Conservation (phyloP, 768 basidiomycete species). For the Tubosaeta sp. region DNA sequence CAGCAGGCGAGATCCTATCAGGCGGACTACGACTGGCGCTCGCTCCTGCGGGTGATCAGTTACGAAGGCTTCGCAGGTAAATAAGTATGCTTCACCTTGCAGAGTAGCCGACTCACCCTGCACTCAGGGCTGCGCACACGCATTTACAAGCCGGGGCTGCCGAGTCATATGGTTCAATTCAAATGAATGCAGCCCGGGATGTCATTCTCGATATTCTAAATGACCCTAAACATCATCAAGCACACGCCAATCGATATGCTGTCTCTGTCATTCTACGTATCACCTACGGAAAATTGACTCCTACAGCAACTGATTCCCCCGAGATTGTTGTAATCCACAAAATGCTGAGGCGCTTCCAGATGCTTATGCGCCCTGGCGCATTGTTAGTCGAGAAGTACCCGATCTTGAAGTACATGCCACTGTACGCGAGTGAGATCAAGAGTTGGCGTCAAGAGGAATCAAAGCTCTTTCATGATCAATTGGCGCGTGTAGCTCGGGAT, state of each 20-base stretch:
- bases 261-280: conserved; percentile 32
- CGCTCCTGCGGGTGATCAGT: conserved; percentile 52
- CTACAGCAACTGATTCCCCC: conserved; percentile 26
- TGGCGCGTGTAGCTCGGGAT: conserved; percentile 41
- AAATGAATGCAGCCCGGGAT: conserved; percentile 36
- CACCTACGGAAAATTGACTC: conserved; percentile 34
- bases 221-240: conserved; percentile 43
- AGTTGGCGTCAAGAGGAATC: conserved; percentile 55
- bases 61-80: conserved; percentile 59
- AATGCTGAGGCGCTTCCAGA: conserved; percentile 33
- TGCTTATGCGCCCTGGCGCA: conserved; percentile 34
- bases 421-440: conserved; percentile 53
- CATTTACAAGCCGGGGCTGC: conserved; percentile 54
- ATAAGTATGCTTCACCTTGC: not conserved
- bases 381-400: conserved; percentile 36
- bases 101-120: not conserved
- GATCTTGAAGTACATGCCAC: conserved; percentile 48
- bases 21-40: conserved; percentile 56
- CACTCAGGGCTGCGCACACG: conserved; percentile 49
- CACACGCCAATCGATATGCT: conserved; percentile 46
- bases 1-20: conserved; percentile 56
- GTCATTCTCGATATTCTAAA: conserved; percentile 29
- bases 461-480: conserved; percentile 49
- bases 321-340: conserved; percentile 33
- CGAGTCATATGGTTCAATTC: conserved; percentile 44